Percentiles rank a stretch among this genome's conserved stretches.
Conservation (phyloP, 805 yeast genomes). For the Candida corydali region DNA sequence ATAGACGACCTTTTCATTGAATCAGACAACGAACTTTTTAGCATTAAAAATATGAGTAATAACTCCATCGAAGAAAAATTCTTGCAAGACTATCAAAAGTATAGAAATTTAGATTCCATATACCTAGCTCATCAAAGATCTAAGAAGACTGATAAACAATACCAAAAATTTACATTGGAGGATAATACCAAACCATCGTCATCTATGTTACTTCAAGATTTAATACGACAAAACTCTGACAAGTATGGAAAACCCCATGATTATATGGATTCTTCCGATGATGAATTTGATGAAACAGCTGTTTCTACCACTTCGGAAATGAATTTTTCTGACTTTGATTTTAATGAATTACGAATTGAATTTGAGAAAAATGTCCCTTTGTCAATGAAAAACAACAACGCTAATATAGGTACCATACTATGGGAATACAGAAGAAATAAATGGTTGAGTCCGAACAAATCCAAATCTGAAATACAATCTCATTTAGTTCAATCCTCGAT, state of each 20-base stretch:
- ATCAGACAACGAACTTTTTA: constrained; percentile 27
- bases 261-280: not conserved
- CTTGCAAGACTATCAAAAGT: constrained; percentile 27
- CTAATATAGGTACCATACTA: constrained; percentile 48
- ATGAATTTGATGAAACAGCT: constrained; percentile 5
- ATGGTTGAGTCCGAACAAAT: constrained; percentile 49
- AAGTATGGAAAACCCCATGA: constrained; percentile 4
- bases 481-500: constrained; percentile 16
- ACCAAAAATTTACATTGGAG: not conserved
- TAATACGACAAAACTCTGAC: constrained; percentile 6
- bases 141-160: not conserved
- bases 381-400: not conserved
- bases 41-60: constrained; percentile 18
- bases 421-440: constrained; percentile 68
- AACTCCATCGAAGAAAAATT: constrained; percentile 28
- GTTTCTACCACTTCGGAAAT: constrained; percentile 5
- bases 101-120: constrained; percentile 29
- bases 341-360: constrained; percentile 25
- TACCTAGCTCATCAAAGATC: constrained; percentile 13
- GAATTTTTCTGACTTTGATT: constrained; percentile 22
- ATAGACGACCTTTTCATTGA: constrained; percentile 45
- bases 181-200: not conserved
- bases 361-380: constrained; percentile 18
- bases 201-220: constrained; percentile 9
- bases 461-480: constrained; percentile 12